Conservation (phyloP, 176 grass and related monocot genomes). For the Alopecurus myosuroides region DNA sequence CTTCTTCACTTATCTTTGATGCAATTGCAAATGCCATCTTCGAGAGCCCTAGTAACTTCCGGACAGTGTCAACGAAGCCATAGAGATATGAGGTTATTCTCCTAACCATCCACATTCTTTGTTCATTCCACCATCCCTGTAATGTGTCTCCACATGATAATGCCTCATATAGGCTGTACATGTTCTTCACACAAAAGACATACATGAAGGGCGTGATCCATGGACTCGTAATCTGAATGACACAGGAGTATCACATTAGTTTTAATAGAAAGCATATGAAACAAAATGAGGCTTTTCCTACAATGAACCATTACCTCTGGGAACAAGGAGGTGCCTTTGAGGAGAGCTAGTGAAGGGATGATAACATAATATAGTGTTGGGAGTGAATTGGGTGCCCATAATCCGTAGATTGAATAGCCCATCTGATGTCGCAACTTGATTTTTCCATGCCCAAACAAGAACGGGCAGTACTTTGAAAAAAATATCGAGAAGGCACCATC, state of each 20-base stretch:
- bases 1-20: slow-evolving; percentile 42
- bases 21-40: slow-evolving; percentile 57
- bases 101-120: slow-evolving; percentile 64
- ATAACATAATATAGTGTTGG: slow-evolving; percentile 60
- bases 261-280: not conserved
- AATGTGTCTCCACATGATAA: slow-evolving; percentile 40
- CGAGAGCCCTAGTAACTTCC: slow-evolving; percentile 46
- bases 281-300: not conserved
- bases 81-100: slow-evolving; percentile 76
- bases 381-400: slow-evolving; percentile 65
- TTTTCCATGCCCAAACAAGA: slow-evolving; percentile 52
- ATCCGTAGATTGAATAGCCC: slow-evolving; percentile 44
- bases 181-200: slow-evolving; percentile 24
- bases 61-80: slow-evolving; percentile 23
- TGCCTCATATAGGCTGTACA: slow-evolving; percentile 51
- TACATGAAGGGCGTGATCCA: slow-evolving; percentile 70
- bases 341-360: slow-evolving; percentile 63
- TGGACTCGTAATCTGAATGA: slow-evolving; percentile 40
- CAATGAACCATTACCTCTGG: slow-evolving; percentile 49
- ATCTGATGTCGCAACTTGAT: slow-evolving; percentile 55
- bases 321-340: slow-evolving; percentile 67
- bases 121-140: slow-evolving; percentile 70
- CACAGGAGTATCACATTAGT: slow-evolving; percentile 13
- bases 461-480: slow-evolving; percentile 64
- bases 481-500: slow-evolving; percentile 54